Conservation (phyloP, 1,139 yeast species). For the Spathaspora sp. region DNA sequence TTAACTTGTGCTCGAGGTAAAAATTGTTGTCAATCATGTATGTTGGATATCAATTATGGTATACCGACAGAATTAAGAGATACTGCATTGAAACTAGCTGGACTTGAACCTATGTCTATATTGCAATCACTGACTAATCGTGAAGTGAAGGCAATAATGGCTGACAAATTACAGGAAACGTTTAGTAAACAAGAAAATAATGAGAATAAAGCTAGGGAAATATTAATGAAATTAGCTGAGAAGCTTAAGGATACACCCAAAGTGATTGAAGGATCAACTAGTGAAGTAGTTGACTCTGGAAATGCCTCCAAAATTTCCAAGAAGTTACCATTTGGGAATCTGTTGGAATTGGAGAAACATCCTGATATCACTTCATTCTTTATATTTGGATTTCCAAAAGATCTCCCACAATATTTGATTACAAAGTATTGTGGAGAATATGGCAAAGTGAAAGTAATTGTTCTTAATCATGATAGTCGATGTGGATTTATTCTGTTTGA, state of each 20-base stretch:
- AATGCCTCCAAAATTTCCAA: constrained; percentile 52
- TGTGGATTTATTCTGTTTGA: constrained; percentile 64
- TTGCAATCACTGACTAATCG: constrained; percentile 22
- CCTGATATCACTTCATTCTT: constrained; percentile 59
- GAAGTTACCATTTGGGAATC: constrained; percentile 58
- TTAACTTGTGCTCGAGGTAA: constrained; percentile 73
- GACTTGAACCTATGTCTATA: constrained; percentile 31
- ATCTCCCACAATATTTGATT: constrained; percentile 63
- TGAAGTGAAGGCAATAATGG: constrained; percentile 44
- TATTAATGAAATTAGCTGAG: constrained; percentile 42
- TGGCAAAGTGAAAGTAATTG: constrained; percentile 50
- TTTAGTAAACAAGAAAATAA: constrained; percentile 15
- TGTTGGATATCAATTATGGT: constrained; percentile 77
- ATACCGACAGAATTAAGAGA: constrained; percentile 79
- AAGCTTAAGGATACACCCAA: constrained; percentile 20
- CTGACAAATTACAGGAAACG: constrained; percentile 35
- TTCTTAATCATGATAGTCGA: constrained; percentile 59
- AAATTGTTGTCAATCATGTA: constrained; percentile 86
- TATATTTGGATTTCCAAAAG: constrained; percentile 68
- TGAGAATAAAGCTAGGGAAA: constrained; percentile 27
- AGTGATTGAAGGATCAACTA: constrained; percentile 3
- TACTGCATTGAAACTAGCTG: constrained; percentile 76
- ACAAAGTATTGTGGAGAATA: constrained; percentile 45
- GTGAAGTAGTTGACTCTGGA: constrained; percentile 12
- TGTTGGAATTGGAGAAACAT: constrained; percentile 26